These are phyloP conservation scores for Helminthosporium solani DNA, from an alignment of 2,329 filamentous ascomycete genomes.

Conservation along the genomic window DNA sequence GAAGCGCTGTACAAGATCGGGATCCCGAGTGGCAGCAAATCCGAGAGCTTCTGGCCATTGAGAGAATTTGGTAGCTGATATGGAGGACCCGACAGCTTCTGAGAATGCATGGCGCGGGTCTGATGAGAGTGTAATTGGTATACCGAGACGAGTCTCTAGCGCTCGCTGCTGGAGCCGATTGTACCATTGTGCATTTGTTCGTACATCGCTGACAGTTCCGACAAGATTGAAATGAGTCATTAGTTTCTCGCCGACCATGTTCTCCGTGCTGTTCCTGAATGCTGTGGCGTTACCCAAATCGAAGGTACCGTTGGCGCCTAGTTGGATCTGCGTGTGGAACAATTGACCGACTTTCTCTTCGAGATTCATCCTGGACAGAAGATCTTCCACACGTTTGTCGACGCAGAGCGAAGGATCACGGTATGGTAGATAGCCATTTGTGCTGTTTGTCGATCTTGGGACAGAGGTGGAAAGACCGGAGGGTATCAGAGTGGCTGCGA, in stretches of 20 bases:
- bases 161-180: constrained; percentile 48
- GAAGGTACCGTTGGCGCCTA: constrained; percentile 38
- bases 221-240: constrained; percentile 53
- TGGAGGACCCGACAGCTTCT: constrained; percentile 47
- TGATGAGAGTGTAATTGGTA: constrained; percentile 51
- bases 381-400: constrained; percentile 51
- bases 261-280: constrained; percentile 30
- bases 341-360: constrained; percentile 54
- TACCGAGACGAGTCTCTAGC: constrained; percentile 50
- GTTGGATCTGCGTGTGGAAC: constrained; percentile 45
- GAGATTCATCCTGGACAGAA: constrained; percentile 48
- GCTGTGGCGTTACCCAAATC: constrained; percentile 13
- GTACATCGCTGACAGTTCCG: constrained; percentile 46
- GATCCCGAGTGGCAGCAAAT: constrained; percentile 51
- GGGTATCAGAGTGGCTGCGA: neutral
- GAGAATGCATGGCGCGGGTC: constrained; percentile 52
- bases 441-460: constrained; percentile 5
- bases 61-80: constrained; percentile 46
- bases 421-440: constrained; percentile 25
- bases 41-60: constrained; percentile 56
- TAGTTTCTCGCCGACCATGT: constrained; percentile 38
- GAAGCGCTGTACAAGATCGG: constrained; percentile 48
- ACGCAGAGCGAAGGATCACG: constrained; percentile 44
- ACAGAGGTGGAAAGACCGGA: neutral
- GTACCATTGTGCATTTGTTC: constrained; percentile 42